phyloP scores from a whole-genome alignment of 345 rosid species.

The Eucalyptus fibrosa region DNA sequence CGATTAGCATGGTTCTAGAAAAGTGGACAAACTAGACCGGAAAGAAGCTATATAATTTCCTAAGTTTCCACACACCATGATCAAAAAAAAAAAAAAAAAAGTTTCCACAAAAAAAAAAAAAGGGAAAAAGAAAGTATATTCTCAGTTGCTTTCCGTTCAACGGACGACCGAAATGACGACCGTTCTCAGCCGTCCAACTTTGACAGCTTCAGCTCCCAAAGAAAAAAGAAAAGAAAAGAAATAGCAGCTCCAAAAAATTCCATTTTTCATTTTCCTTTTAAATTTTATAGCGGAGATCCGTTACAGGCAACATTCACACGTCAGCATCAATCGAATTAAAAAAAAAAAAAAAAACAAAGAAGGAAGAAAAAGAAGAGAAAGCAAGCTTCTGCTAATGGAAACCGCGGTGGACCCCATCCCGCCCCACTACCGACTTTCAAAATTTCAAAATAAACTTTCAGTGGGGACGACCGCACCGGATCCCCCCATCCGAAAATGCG shows the following conservation, averaged over 20 bases:
- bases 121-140: no score
- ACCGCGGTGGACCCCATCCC: not conserved
- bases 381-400: not conserved
- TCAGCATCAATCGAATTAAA: no score
- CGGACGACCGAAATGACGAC: not conserved
- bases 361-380: not conserved
- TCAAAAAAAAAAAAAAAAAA: no score
- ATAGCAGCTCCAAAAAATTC: no score
- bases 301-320: no score
- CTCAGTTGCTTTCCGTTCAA: no score
- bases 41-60: not conserved
- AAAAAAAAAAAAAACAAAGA: no score
- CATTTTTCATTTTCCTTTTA: no score
- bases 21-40: not conserved
- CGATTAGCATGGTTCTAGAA: not conserved
- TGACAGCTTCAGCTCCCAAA: not conserved
- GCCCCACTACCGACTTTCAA: not conserved
- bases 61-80: no score
- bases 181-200: not conserved
- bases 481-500: not conserved
- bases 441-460: not conserved
- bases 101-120: no score
- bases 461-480: not conserved
- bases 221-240: no score
- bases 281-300: no score